Evolutionary conservation across 192 early-diverging fungal genomes (phyloP), one percentile per base, ranked within the genome.

Genomic region (Backusella tuberculispora): DNA sequence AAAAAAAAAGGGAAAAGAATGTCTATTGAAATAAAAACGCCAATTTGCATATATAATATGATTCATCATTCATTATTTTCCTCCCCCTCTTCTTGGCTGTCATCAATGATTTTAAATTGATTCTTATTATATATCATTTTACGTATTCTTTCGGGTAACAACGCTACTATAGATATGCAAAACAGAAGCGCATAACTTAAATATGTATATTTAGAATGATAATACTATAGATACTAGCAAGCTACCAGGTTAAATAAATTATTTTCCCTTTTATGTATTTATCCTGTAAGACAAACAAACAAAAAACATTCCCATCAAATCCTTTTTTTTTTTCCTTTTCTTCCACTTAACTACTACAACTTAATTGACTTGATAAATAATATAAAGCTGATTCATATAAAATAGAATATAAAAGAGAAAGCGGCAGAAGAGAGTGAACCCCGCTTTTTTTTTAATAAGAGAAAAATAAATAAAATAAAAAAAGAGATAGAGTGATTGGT

Each of bases 1-100:
- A 48, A 46, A 26, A 26, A 26, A 60, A 56, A 60, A 26, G 53
- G 53, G 21, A 60, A 60, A 60, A 19, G 53, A 60, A 60, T 60
- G 53, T 24, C 13, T 13, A 4, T 21, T 19, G 13, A 60, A 26
- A 60, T n/a, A 2, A 60, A 34, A 60, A 4, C 53, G 53, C 53
- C 8, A 60, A 26, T 60, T 53, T 34, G 29, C 29, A 34, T 34
- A 21, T 60, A 60, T 26, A 26, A 19, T 60, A 26, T 60, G 53
- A 19, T 26, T 60, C 1, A 60, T 60, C 21, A 43, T 5, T 43
- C 4, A 12, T 14, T 12, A 12, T 26, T 60, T 24, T 60, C 24
- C 13, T 60, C 21, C 53, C 53, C 53, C 12, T 56, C 24, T 56
- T 56, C 53, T 24, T 56, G 19, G 19, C 24, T 56, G 53, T 56